Conservation (phyloP, 345 rosid species). For the Populus tremula region DNA sequence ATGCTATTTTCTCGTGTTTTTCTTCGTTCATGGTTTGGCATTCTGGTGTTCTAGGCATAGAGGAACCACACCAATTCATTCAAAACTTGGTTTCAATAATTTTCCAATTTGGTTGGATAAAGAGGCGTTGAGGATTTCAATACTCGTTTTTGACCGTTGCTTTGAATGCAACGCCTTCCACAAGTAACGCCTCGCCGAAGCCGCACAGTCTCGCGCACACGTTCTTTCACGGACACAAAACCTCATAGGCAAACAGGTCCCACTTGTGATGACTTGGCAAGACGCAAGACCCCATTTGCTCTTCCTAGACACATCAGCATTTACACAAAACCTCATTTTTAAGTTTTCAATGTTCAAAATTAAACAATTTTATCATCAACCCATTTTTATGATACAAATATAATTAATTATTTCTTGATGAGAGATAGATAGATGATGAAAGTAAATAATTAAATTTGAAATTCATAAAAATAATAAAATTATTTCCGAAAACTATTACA, state of each 20-base stretch:
- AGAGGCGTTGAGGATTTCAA: background rate
- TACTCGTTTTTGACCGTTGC: slow-evolving; percentile 11
- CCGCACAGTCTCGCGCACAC: slow-evolving; percentile 1
- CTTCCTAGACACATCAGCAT: background rate
- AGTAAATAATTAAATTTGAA: no score
- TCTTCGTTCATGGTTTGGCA: no score
- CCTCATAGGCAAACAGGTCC: background rate
- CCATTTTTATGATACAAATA: no score
- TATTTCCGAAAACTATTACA: no score
- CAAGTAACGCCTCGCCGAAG: background rate
- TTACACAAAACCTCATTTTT: background rate
- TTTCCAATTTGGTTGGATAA: background rate
- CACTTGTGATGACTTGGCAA: background rate
- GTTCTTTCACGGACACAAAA: background rate
- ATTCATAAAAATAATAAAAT: no score
- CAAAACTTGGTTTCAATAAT: no score
- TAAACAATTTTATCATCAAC: background rate
- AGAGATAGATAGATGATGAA: no score
- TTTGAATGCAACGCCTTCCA: background rate
- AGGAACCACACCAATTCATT: no score
- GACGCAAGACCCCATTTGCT: background rate
- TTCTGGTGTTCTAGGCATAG: no score
- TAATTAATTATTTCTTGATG: no score
- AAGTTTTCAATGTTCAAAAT: background rate
- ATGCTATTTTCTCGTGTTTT: no score